Base-by-base conservation (phyloP, 805 yeast genomes). In the Suhomyces sp. region DNA sequence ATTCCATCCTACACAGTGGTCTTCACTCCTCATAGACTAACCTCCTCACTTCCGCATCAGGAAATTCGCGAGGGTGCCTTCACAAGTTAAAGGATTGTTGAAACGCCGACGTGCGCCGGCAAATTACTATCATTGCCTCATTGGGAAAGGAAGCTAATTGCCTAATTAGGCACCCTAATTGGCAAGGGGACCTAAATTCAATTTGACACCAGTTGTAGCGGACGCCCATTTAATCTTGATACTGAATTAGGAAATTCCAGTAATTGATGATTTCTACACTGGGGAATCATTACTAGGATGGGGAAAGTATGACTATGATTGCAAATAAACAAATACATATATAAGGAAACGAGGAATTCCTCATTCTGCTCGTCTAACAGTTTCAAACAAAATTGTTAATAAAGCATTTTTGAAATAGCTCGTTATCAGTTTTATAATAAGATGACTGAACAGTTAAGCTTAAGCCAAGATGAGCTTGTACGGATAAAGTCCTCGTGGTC, bases 401-500 rank as follows among this genome's bases (percentile, higher is more conserved):
- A 33, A 33, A 17, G 36, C 33, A 29, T 33, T n/a, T 33, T 31
- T 13, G 35, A 31, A 13, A 33, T n/a, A 33, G 17, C 46, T 9
- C 19, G 24, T 26, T 44, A 13, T 36, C 10, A 9, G 10, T 36
- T 9, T 27, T 13, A 27, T n/a, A 41, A 12, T 29, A 48, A 48
- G 42, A 48, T 48, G 51, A 26, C 51, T 13, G 41, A 41, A 7
- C 46, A 48, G 22, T 40, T 48, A 38, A 48, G 42, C 35, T 48
- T 48, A 42, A 44, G 47, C 22, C 44, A 44, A 27, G 48, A 50
- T 9, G 71, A 68, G 29, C 58, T 61, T 48, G 50, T 47, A 27
- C 54, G 51, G 46, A 54, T 72, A 49, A 67, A 66, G 57, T 60
- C 58, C 40, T 67, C 73, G n/a, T 74, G 78, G 78, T 58, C 64